Evolutionary conservation across 108 stramenopile species (phyloP).

Genomic region (Skeletonema tropicum): DNA sequence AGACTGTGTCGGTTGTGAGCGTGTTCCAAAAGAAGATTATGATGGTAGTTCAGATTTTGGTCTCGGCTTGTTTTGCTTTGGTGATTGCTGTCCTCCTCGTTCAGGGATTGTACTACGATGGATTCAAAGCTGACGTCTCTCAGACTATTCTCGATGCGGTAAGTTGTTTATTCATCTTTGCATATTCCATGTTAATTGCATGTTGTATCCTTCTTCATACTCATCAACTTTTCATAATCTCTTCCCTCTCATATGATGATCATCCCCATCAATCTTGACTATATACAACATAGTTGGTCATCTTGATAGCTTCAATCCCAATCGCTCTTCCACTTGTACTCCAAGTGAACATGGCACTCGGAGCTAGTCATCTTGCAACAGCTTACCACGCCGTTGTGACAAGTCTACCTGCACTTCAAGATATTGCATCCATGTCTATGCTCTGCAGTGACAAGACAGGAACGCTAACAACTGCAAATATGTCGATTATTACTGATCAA

Average conservation of each 20-base stretch:
- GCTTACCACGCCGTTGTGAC: conserved; percentile 85
- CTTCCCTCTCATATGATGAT: not conserved
- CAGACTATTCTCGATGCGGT: conserved; percentile 54
- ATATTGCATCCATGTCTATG: conserved; percentile 81
- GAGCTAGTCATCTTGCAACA: conserved; percentile 78
- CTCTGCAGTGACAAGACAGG: conserved; percentile 90
- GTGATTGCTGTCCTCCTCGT: conserved; percentile 69
- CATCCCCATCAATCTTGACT: too few species aligned
- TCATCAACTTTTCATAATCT: too few species aligned
- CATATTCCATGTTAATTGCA: not conserved
- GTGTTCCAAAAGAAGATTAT: conserved; percentile 81
- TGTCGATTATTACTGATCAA: conserved; percentile 72
- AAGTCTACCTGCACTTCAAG: conserved; percentile 81
- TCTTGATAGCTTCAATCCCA: conserved; percentile 87
- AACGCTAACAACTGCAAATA: conserved; percentile 85
- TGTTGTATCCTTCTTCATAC: not conserved
- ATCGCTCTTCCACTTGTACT: conserved; percentile 85
- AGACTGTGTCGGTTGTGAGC: conserved; percentile 59
- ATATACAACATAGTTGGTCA: conserved; percentile 39
- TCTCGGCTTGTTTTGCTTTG: conserved; percentile 48
- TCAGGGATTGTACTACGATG: conserved; percentile 54
- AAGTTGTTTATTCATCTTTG: conserved; percentile 5
- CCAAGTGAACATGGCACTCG: conserved; percentile 87
- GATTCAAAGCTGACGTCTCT: conserved; percentile 38
- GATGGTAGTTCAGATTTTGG: conserved; percentile 64